Evolutionary conservation across 345 rosid species (phyloP).

Genomic region (Citrus sp.): DNA sequence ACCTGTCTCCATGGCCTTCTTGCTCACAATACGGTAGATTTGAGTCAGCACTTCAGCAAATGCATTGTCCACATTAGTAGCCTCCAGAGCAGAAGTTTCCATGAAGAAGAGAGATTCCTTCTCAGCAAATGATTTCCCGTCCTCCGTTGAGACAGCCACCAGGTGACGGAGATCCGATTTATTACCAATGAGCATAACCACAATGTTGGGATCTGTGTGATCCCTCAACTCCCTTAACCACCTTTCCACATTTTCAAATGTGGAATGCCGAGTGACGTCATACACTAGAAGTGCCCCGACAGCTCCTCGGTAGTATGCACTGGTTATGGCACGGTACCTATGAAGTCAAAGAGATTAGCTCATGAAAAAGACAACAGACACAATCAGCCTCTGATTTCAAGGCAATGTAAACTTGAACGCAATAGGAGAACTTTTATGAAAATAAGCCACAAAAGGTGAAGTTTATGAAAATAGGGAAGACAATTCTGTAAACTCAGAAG

Average conservation of each 20-base stretch:
- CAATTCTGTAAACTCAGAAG: neutral
- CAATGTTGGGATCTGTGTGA: conserved; percentile 91
- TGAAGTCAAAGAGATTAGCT: neutral
- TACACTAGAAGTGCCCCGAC: conserved; percentile 89
- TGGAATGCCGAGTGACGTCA: conserved; percentile 85
- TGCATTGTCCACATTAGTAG: conserved; percentile 85
- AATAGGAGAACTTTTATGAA: neutral
- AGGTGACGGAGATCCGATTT: conserved; percentile 95
- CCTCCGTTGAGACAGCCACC: conserved; percentile 79
- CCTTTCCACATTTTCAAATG: conserved; percentile 86
- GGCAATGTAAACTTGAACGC: neutral
- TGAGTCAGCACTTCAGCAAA: conserved; percentile 88
- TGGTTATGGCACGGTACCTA: conserved; percentile 95
- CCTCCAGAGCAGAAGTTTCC: conserved; percentile 92
- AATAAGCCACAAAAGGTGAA: neutral
- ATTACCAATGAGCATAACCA: conserved; percentile 88
- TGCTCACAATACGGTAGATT: conserved; percentile 77
- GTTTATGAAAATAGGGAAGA: neutral
- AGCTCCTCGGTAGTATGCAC: conserved; percentile 94
- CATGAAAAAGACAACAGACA: neutral
- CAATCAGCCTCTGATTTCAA: neutral
- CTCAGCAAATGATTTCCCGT: conserved; percentile 76
- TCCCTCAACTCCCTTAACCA: conserved; percentile 92
- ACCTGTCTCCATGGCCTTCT: conserved; percentile 80
- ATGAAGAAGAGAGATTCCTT: conserved; percentile 83